Evolutionary conservation across 805 yeast species (phyloP).

Genomic region (Ogataea pini): DNA sequence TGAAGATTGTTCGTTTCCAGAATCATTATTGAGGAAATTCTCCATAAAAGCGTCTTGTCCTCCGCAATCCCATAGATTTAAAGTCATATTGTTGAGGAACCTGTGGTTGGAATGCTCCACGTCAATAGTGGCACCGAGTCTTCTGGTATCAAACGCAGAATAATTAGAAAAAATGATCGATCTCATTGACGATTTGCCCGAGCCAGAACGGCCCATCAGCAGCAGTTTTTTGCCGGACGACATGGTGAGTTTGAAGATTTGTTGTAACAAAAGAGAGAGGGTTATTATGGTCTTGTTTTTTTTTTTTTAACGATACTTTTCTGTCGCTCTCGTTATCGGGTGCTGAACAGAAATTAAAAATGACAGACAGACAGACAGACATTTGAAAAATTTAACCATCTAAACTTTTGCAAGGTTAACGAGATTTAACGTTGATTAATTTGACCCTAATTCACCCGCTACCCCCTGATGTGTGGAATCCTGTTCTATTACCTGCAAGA

Average conservation of each 20-base stretch:
- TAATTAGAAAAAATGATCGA: slow-evolving; percentile 94
- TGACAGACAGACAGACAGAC: too few species aligned
- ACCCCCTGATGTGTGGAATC: slow-evolving; percentile 73
- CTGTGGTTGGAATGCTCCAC: slow-evolving; percentile 96
- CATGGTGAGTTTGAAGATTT: slow-evolving; percentile 13
- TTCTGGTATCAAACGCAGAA: slow-evolving; percentile 93
- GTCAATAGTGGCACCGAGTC: slow-evolving; percentile 96
- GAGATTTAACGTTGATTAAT: too few species aligned
- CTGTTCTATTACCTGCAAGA: slow-evolving; percentile 36
- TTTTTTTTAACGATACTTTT: neutral
- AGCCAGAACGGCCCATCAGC: slow-evolving; percentile 90
- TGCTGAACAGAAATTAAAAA: neutral
- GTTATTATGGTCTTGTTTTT: neutral
- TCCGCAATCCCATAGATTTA: slow-evolving; percentile 98
- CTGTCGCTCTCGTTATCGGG: neutral
- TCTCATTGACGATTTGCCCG: slow-evolving; percentile 97
- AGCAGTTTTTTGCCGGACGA: slow-evolving; percentile 57
- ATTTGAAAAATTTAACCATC: neutral
- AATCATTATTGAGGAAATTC: slow-evolving; percentile 63
- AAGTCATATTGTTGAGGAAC: slow-evolving; percentile 91
- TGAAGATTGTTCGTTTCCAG: slow-evolving; percentile 43
- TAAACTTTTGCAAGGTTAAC: too few species aligned
- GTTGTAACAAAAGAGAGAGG: neutral
- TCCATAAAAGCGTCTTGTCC: slow-evolving; percentile 98
- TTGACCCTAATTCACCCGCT: too few species aligned